Percentiles rank a stretch among this genome's conserved stretches.
Conservation (phyloP, 139 green algal genomes). For the Chlamydomonas sp. region DNA sequence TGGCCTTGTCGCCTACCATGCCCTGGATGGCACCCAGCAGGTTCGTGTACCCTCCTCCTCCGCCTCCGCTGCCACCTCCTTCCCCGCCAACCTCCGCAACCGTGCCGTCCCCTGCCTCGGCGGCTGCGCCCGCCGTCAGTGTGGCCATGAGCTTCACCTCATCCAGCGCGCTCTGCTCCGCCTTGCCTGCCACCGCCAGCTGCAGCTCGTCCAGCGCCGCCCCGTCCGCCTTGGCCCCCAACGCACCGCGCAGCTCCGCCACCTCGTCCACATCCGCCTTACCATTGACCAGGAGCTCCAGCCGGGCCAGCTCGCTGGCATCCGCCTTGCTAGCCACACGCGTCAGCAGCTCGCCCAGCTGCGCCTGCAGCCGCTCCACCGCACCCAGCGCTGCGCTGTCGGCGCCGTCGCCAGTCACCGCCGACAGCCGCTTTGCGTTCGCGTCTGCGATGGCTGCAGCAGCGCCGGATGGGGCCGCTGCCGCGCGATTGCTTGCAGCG, state of each 20-base stretch:
- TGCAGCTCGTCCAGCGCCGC: constrained; percentile 24
- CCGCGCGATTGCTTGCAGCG: too few relatives aligned
- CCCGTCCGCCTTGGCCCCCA: constrained; percentile 29
- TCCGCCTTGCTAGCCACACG: constrained; percentile 36
- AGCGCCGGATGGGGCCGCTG: neutral
- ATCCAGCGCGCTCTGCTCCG: constrained; percentile 16
- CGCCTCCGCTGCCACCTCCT: neutral
- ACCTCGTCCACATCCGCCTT: constrained; percentile 41
- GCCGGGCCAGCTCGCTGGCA: neutral
- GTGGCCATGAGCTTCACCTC: constrained; percentile 16
- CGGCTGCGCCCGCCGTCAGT: neutral
- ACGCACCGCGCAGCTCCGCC: constrained; percentile 9
- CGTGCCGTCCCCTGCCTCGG: neutral
- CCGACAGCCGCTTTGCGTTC: neutral
- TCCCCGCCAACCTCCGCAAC: neutral
- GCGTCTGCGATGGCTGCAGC: neutral
- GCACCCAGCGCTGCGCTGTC: neutral
- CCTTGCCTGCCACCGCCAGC: constrained; percentile 27
- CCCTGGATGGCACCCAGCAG: constrained; percentile 23
- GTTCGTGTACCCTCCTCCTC: constrained; percentile 18
- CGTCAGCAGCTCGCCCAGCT: constrained; percentile 24
- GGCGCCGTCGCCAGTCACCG: neutral
- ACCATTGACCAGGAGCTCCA: constrained; percentile 31
- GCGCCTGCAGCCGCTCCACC: constrained; percentile 12
- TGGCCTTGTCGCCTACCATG: constrained; percentile 34